Base-by-base conservation (phyloP, 768 basidiomycete genomes). In the Trametes gibbosa region DNA sequence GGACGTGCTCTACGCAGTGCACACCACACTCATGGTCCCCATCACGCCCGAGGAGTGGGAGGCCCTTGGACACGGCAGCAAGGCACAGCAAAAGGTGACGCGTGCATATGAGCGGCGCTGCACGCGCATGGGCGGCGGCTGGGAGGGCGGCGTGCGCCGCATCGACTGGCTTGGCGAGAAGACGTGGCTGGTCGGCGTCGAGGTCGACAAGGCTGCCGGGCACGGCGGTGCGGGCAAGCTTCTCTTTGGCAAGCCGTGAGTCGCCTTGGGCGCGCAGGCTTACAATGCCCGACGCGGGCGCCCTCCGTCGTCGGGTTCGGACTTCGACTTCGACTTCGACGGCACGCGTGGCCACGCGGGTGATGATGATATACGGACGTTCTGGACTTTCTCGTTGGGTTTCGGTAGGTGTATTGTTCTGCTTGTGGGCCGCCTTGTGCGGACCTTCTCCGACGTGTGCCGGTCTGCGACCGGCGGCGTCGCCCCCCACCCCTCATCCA, bases 11-110 rank as follows among this genome's bases (percentile, higher is more conserved):
- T 78, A 80, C 57, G 81, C 85, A 2, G 65, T 89, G 40, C 81
- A 89, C 62, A 74, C 75, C 16, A 81, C 84, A 3, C 79, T 89
- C 42, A 69, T 79, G 46, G 70, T 73, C 16, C 79, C 81, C n/a
- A 79, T 87, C 7, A 85, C 84, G 12, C 79, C 80, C 3, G 78
- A 81, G 53, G 87, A 89, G 64, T 89, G 87, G 87, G 80, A 81
- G 48, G 70, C 76, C 0, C 76, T 89, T 5, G 84, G 84, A 0
- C 73, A 79, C 49, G 79, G 80, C 13, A 82, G 81, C 63, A 77
- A 79, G 3, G 76, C 76, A 24, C 86, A 88, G 68, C 78, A 84
- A 49, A 81, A 80, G 61, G 79, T 84, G 17, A 77, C 84, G 17
- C 75, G 75, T 25, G 84, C 85, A 34, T 89, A 87, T 64, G 82